Evolutionary conservation across 164 flowering plant species (phyloP).

Genomic region (Chimonanthus salicifolius): DNA sequence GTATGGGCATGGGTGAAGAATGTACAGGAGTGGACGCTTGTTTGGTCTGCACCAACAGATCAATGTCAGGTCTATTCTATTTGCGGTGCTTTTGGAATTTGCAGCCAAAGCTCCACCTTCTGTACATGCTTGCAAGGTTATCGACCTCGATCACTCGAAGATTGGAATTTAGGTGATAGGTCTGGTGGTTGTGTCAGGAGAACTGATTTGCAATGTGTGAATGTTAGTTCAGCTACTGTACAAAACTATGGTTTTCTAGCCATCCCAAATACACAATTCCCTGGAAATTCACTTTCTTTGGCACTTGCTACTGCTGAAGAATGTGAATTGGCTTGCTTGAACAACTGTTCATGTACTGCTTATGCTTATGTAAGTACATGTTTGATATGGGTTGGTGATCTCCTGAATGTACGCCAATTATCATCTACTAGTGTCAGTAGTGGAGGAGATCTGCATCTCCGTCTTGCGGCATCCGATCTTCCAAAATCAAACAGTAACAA

Average conservation of each 20-base stretch:
- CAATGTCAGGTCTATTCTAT: background rate
- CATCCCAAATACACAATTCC: background rate
- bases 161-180: conserved; percentile 10
- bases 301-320: background rate
- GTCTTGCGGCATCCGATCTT: conserved; percentile 1
- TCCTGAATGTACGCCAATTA: conserved; percentile 3
- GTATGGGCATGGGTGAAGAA: background rate
- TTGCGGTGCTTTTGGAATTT: conserved; percentile 6
- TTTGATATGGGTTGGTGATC: conserved; percentile 10
- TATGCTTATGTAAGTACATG: conserved; percentile 18
- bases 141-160: background rate
- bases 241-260: background rate
- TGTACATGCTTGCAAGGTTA: conserved; percentile 12
- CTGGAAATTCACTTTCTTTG: background rate
- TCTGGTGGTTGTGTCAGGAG: conserved; percentile 6
- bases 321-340: conserved; percentile 16
- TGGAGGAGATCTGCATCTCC: background rate
- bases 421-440: conserved; percentile 7
- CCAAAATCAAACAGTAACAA: background rate
- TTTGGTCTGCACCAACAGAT: background rate
- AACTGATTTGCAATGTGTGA: background rate
- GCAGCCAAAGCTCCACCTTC: background rate
- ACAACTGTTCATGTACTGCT: conserved; percentile 14
- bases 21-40: background rate
- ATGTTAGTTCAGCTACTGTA: background rate